Evolutionary conservation across 495 filamentous ascomycete species (phyloP).

Genomic region (Clohesyomyces aquaticus): DNA sequence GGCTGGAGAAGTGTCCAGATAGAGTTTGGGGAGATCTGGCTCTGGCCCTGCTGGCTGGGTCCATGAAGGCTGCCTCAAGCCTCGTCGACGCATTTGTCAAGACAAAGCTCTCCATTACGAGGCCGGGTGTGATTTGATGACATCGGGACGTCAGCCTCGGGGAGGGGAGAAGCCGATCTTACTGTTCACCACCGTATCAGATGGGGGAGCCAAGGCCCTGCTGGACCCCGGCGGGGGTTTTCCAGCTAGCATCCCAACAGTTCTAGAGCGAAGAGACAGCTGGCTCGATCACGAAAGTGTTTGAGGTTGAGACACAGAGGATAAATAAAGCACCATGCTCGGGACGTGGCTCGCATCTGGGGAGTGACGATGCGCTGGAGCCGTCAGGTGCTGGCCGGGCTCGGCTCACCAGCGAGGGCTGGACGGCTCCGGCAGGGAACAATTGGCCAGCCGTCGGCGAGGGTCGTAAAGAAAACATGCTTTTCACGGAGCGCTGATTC

Average conservation of each 20-base stretch:
- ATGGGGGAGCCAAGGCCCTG: conserved; percentile 10
- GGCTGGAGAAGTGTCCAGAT: not conserved
- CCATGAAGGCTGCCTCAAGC: not conserved
- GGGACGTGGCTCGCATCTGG: not conserved
- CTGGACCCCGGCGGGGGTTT: conserved; percentile 1
- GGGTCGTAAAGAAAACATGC: conserved; percentile 17
- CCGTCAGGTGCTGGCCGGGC: conserved; percentile 5
- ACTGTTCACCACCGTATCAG: conserved; percentile 24
- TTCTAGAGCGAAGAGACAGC: not conserved
- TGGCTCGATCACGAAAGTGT: conserved; percentile 18
- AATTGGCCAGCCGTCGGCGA: conserved; percentile 27
- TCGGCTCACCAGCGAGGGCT: conserved; percentile 4
- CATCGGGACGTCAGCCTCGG: conserved; percentile 30
- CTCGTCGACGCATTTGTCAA: not conserved
- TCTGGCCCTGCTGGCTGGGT: not conserved
- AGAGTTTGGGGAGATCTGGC: not conserved
- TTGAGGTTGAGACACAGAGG: conserved; percentile 30
- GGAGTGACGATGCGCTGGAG: not conserved
- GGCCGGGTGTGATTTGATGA: conserved; percentile 1
- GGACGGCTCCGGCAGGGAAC: conserved; percentile 3
- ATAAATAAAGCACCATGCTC: conserved; percentile 13
- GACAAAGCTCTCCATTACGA: conserved; percentile 5
- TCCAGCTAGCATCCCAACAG: conserved; percentile 14
- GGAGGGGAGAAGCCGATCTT: conserved; percentile 28
- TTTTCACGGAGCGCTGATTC: conserved; percentile 21